These are phyloP conservation scores for Penicillium janthinellum DNA, from an alignment of 2,329 filamentous ascomycete genomes.

Conservation along the genomic window DNA sequence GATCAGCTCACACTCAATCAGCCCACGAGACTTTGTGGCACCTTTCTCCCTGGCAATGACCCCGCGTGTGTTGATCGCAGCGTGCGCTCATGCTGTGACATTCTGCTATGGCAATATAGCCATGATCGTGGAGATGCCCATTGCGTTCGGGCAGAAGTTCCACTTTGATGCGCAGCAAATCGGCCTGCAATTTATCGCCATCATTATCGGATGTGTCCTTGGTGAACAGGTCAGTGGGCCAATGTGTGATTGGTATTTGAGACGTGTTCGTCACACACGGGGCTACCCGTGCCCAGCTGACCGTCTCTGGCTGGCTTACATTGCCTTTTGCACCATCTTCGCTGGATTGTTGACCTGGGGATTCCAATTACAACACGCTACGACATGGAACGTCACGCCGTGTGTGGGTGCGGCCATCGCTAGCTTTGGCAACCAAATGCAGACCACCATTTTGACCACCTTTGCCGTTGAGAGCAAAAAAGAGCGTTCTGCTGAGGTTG, in stretches of 20 bases:
- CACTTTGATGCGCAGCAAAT: constrained; percentile 59
- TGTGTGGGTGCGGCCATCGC: constrained; percentile 56
- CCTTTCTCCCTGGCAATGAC: constrained; percentile 49
- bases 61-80: constrained; percentile 52
- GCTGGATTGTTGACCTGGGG: constrained; percentile 58
- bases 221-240: constrained; percentile 62
- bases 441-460: constrained; percentile 62
- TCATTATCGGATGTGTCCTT: constrained; percentile 60
- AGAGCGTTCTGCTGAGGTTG: constrained; percentile 56
- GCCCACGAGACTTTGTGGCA: constrained; percentile 50
- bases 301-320: constrained; percentile 60
- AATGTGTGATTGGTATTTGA: constrained; percentile 54
- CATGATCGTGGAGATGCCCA: constrained; percentile 60
- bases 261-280: constrained; percentile 36
- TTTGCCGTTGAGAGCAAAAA: constrained; percentile 62
- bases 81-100: constrained; percentile 56
- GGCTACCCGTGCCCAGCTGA: constrained; percentile 49
- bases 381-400: constrained; percentile 59
- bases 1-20: constrained; percentile 53
- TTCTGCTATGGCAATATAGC: constrained; percentile 58
- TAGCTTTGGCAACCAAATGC: constrained; percentile 60
- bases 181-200: constrained; percentile 59
- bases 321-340: constrained; percentile 54
- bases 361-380: constrained; percentile 52
- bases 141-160: constrained; percentile 58